These are phyloP conservation scores for Linnemannia zychae DNA, from an alignment of 192 early-diverging fungal genomes.

Conservation along the genomic window DNA sequence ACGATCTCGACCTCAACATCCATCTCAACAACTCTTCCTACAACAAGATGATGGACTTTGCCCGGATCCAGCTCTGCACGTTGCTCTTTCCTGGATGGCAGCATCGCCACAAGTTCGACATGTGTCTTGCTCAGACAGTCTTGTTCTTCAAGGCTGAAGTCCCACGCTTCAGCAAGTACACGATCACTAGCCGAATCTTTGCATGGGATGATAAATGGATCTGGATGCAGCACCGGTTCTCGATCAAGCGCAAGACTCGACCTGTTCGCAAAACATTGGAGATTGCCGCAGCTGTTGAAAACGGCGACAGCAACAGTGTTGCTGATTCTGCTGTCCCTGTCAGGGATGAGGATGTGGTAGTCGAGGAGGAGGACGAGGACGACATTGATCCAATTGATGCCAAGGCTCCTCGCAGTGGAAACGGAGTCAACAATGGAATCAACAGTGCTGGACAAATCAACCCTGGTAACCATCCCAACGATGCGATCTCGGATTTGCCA, in stretches of 20 bases:
- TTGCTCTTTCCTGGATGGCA: constrained; percentile 52
- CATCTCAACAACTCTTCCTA: constrained; percentile 67
- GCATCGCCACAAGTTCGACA: constrained; percentile 35
- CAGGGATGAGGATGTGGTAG: constrained; percentile 36
- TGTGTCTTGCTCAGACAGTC: constrained; percentile 53
- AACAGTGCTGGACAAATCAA: neutral
- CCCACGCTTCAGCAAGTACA: constrained; percentile 59
- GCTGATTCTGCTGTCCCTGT: neutral
- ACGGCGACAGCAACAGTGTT: neutral
- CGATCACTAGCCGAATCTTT: constrained; percentile 60
- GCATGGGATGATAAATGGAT: constrained; percentile 70
- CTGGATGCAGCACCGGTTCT: constrained; percentile 59
- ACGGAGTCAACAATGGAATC: neutral
- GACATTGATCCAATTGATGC: constrained; percentile 54
- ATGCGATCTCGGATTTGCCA: constrained; percentile 23
- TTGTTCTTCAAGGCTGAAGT: constrained; percentile 66
- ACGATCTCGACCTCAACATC: constrained; percentile 66
- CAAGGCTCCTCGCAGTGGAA: constrained; percentile 12
- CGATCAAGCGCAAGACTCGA: constrained; percentile 39
- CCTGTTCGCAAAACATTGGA: constrained; percentile 24
- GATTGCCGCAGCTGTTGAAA: constrained; percentile 1
- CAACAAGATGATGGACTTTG: constrained; percentile 67
- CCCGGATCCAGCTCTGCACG: constrained; percentile 55
- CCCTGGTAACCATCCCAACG: constrained; percentile 33
- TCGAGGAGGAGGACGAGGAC: constrained; percentile 52